Percentiles rank a stretch among this genome's conserved stretches.
phyloP scores from a whole-genome alignment of 2,329 filamentous ascomycete genomes.

The Arthrobotrys entomopaga region DNA sequence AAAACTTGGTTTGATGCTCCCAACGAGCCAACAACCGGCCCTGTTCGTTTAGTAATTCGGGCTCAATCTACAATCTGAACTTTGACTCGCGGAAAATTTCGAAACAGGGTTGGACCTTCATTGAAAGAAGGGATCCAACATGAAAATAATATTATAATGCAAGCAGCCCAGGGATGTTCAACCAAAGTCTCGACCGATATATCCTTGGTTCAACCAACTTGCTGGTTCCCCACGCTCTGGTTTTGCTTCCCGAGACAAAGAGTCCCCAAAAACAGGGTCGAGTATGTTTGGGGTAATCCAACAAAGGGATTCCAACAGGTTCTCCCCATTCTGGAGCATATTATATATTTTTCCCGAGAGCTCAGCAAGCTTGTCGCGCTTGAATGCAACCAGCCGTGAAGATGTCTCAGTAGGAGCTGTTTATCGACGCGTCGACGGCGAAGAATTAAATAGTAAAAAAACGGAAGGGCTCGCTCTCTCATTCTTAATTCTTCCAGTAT shows the following conservation, averaged over 20 bases:
- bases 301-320: conserved; percentile 52
- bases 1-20: too few relatives aligned
- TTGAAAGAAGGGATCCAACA: too few relatives aligned
- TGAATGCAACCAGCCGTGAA: neutral
- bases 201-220: neutral
- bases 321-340: neutral
- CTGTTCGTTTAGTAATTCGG: too few relatives aligned
- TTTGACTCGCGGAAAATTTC: too few relatives aligned
- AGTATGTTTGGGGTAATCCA: conserved; percentile 25
- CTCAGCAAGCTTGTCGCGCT: conserved; percentile 10
- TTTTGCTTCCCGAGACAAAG: conserved; percentile 12
- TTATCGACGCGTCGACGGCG: conserved; percentile 12
- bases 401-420: neutral
- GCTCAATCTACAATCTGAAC: too few relatives aligned
- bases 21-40: too few relatives aligned
- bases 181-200: neutral
- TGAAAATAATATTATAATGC: too few relatives aligned
- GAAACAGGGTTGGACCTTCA: too few relatives aligned
- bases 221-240: conserved; percentile 1
- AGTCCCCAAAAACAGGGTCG: neutral
- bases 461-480: neutral
- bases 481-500: too few relatives aligned
- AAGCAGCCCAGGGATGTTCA: neutral
- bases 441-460: neutral
- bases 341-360: conserved; percentile 5